Evolutionary conservation across 169 alveolate genomes (phyloP).

Genomic region (Theileria orientalis): DNA sequence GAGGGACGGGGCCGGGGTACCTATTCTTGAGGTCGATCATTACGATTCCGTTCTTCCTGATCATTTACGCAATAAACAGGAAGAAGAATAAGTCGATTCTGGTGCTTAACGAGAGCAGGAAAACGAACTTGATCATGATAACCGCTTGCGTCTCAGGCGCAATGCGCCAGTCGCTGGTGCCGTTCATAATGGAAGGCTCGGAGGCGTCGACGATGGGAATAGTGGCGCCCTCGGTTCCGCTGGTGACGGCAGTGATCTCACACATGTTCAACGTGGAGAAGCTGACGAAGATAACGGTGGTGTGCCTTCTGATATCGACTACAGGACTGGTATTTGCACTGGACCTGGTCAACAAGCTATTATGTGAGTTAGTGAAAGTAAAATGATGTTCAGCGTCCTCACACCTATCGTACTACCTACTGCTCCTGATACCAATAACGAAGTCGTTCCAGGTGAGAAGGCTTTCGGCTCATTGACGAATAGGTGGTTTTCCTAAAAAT

Average conservation of each 20-base stretch:
- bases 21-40: conserved; percentile 20
- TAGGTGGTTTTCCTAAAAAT: conserved; percentile 38
- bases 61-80: not conserved
- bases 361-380: conserved; percentile 17
- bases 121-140: not conserved
- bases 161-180: conserved; percentile 59
- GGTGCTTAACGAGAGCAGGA: not conserved
- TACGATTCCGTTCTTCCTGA: not conserved
- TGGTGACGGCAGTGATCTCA: conserved; percentile 65
- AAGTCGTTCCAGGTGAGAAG: conserved; percentile 11
- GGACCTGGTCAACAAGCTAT: conserved; percentile 35
- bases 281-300: conserved; percentile 35
- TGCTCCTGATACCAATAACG: conserved; percentile 18
- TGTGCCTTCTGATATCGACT: conserved; percentile 51
- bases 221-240: conserved; percentile 65
- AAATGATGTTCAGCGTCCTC: conserved; percentile 13
- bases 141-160: conserved; percentile 63
- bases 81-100: not conserved
- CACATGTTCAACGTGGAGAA: conserved; percentile 56
- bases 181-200: conserved; percentile 51
- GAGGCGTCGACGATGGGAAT: conserved; percentile 41
- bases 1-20: conserved; percentile 28
- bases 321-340: conserved; percentile 59
- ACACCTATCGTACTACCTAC: not conserved
- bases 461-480: not conserved